A percentile compares a stretch with the other conserved stretches of the same genome.
Evolutionary conservation across 2,329 filamentous ascomycete genomes (phyloP).

Genomic region (Neonectria magnoliae): DNA sequence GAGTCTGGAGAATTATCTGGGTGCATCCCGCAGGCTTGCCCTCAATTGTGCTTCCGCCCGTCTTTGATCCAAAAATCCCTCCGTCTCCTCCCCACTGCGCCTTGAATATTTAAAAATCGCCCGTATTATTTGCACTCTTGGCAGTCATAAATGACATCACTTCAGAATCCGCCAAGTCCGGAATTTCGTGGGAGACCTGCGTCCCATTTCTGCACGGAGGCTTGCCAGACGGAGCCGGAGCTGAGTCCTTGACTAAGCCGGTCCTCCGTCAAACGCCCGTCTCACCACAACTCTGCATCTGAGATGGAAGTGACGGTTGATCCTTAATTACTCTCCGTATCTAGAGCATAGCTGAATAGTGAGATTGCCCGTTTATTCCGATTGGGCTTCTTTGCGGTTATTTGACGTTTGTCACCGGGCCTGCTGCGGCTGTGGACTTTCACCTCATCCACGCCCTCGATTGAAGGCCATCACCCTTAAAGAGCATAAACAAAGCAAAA

Average conservation of each 20-base stretch:
- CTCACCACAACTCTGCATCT: not conserved
- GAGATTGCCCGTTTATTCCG: not conserved
- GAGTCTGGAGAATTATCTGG: not conserved
- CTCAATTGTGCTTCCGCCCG: not conserved
- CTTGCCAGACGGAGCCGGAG: slow-evolving; percentile 16
- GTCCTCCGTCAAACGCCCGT: slow-evolving; percentile 8
- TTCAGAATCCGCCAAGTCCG: not conserved
- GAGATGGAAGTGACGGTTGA: not conserved
- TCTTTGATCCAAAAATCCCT: not conserved
- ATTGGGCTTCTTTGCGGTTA: not conserved
- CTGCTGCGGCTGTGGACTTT: not conserved
- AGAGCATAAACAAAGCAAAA: not conserved
- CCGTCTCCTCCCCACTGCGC: not conserved
- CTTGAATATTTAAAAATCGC: not conserved
- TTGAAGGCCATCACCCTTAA: not conserved
- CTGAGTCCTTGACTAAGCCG: slow-evolving; percentile 18
- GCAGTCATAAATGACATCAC: not conserved
- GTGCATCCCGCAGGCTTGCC: not conserved
- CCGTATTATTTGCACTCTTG: not conserved
- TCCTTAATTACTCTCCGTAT: not conserved
- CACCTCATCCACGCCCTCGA: not conserved
- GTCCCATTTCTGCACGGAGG: slow-evolving; percentile 21
- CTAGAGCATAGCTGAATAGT: not conserved
- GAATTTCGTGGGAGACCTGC: not conserved
- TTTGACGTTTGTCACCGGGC: not conserved